Conservation (phyloP, 1,284 basidiomycete genomes). For the Stereum hirsutum region DNA sequence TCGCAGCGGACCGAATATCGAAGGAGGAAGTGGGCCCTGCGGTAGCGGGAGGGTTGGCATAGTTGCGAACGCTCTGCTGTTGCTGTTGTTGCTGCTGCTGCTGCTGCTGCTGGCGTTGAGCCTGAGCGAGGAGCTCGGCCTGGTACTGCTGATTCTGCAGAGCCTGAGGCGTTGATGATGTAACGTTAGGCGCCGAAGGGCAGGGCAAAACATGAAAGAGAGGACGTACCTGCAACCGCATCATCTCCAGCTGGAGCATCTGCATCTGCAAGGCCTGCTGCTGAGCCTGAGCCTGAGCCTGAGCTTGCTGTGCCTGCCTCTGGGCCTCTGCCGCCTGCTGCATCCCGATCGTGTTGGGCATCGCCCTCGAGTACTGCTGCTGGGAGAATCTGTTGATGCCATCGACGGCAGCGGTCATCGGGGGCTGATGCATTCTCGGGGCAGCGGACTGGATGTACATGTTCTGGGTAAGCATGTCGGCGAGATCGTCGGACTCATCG, state of each 20-base stretch:
- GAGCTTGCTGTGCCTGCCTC: slow-evolving; percentile 19
- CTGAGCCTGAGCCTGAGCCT: slow-evolving; percentile 39
- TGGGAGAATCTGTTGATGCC: slow-evolving; percentile 54
- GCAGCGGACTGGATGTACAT: slow-evolving; percentile 25
- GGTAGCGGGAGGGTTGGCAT: slow-evolving; percentile 54
- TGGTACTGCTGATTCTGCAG: slow-evolving; percentile 56
- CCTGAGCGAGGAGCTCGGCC: slow-evolving; percentile 40
- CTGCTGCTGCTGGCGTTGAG: slow-evolving; percentile 22
- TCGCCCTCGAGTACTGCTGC: slow-evolving; percentile 39
- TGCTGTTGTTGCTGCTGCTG: slow-evolving; percentile 12
- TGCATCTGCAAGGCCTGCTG: slow-evolving; percentile 65
- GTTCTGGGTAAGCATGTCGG: slow-evolving; percentile 42
- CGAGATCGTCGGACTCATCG: slow-evolving; percentile 51
- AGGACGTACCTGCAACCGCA: slow-evolving; percentile 61
- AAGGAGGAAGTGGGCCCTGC: slow-evolving; percentile 57
- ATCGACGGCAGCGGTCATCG: slow-evolving; percentile 66
- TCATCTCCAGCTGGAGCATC: slow-evolving; percentile 72
- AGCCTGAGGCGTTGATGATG: slow-evolving; percentile 21
- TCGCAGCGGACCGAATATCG: slow-evolving; percentile 43
- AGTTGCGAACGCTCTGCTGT: slow-evolving; percentile 33
- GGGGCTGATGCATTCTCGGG: slow-evolving; percentile 31
- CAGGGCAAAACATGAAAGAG: no score
- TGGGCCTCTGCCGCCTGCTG: slow-evolving; percentile 36
- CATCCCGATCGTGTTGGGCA: no score
- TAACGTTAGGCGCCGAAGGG: slow-evolving; percentile 6